Base-by-base conservation (phyloP, 2,329 filamentous ascomycete genomes). In the Aspergillus neotritici region DNA sequence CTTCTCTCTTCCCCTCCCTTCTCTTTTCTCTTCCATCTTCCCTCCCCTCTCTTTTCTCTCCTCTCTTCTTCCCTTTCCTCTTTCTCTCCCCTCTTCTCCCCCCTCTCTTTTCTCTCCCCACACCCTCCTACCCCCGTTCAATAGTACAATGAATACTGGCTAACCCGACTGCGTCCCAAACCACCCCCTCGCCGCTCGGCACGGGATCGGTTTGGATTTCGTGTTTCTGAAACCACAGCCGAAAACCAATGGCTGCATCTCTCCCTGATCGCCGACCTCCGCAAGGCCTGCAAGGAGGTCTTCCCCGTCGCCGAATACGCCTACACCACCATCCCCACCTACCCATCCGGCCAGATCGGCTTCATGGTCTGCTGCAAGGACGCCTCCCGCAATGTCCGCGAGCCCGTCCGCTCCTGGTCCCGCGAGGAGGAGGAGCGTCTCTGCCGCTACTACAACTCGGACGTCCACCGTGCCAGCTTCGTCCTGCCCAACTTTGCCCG, bases 291-390 rank as follows among this genome's bases (percentile, higher is more conserved):
- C 85, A 85, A 85, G 70, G 85, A 93, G 71, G 87, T 98, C 70
- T 98, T 98, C 84, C 90, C 93, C 54, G 87, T 87, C 51, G 93
- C 86, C 69, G 93, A 98, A 76, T 98, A 97, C 75, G 93, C 87
- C 60, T 98, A 96, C 81, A 97, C 71, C 64, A 97, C 91, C 62
- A 98, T 98, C 71, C 93, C 93, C 47, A 98, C 93, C 66, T 98
- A 98, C 78, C 93, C 93, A 55, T 94, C 88, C 44, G 93, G 93
- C 67, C 93, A 98, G 77, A 98, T 98, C 64, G 93, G 93, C 67
- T 98, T 98, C 84, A 96, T 98, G 90, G 87, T 98, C 66, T 97
- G 93, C 83, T 87, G 79, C 84, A 97, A 98, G 82, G 91, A 97
- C 67, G 75, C 82, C 67, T 82, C 72, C 65, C 81, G 83, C 68